A percentile compares a stretch with the other conserved stretches of the same genome.
Evolutionary conservation across 106 monocot genomes (phyloP).

Genomic region (Ottelia alismoides): DNA sequence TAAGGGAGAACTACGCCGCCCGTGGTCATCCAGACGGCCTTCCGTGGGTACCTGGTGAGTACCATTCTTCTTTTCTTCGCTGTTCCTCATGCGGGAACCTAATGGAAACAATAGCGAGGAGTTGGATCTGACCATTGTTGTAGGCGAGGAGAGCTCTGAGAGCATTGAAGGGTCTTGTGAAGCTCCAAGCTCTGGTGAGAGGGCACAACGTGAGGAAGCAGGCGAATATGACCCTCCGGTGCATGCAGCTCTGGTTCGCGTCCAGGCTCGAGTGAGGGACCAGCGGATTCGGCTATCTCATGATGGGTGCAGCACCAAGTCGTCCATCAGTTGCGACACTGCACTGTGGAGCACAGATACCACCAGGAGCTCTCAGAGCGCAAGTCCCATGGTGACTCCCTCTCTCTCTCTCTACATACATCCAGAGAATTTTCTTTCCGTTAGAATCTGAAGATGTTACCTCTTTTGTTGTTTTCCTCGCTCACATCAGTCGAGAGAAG

Average conservation of each 20-base stretch:
- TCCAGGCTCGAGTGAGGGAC: constrained; percentile 61
- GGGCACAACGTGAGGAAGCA: constrained; percentile 91
- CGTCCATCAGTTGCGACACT: constrained; percentile 55
- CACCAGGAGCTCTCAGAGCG: too few species aligned
- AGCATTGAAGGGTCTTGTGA: constrained; percentile 74
- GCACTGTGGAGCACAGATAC: too few species aligned
- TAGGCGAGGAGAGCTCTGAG: constrained; percentile 70
- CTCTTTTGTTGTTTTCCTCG: background rate
- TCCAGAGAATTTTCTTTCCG: constrained; percentile 3
- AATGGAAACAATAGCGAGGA: too few species aligned
- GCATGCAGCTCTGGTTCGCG: constrained; percentile 77
- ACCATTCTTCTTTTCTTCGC: too few species aligned
- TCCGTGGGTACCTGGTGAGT: constrained; percentile 69
- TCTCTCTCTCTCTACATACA: constrained; percentile 24
- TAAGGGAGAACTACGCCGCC: constrained; percentile 51
- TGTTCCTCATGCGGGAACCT: too few species aligned
- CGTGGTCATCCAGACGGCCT: constrained; percentile 57
- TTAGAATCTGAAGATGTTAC: background rate
- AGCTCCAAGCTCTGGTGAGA: constrained; percentile 82
- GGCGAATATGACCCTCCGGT: constrained; percentile 80
- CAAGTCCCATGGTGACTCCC: background rate
- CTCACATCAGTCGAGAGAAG: constrained; percentile 62
- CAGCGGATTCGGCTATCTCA: constrained; percentile 53
- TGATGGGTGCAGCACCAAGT: constrained; percentile 23
- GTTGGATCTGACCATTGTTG: background rate